A percentile compares a stretch with the other conserved stretches of the same genome.
phyloP scores from a whole-genome alignment of 345 rosid species.

The Hibiscus mutabilis region DNA sequence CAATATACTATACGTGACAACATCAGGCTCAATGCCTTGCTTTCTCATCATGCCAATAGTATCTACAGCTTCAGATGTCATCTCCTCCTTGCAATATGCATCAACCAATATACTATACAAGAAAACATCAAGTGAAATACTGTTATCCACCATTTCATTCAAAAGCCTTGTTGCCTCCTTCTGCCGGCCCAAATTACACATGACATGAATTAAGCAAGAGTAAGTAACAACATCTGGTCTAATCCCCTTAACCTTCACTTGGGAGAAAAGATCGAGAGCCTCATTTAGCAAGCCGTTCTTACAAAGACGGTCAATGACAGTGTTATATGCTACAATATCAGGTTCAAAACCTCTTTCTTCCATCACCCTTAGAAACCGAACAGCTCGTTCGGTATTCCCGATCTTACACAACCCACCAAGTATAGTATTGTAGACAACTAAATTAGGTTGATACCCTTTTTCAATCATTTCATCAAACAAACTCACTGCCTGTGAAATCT shows the following conservation, averaged over 20 bases:
- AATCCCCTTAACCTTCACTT: background rate
- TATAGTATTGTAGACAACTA: background rate
- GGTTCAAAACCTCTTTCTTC: background rate
- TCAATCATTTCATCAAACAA: background rate
- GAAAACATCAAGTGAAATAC: background rate
- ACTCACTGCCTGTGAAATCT: background rate
- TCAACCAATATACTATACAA: background rate
- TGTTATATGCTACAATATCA: background rate
- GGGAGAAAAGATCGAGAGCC: background rate
- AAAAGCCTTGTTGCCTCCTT: background rate
- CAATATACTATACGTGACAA: background rate
- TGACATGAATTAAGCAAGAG: background rate
- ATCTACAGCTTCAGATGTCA: background rate
- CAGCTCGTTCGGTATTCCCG: background rate
- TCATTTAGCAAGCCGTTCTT: background rate
- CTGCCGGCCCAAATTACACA: background rate
- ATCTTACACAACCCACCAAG: background rate
- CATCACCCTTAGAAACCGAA: background rate
- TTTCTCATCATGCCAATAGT: background rate
- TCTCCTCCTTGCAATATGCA: background rate
- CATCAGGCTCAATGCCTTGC: background rate
- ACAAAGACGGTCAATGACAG: background rate
- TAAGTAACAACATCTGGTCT: background rate
- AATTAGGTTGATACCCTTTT: background rate
- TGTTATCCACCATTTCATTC: background rate